Evolutionary conservation across 768 basidiomycete genomes (phyloP), one percentile per base, ranked within the genome.

Genomic region (Serendipita sp.): DNA sequence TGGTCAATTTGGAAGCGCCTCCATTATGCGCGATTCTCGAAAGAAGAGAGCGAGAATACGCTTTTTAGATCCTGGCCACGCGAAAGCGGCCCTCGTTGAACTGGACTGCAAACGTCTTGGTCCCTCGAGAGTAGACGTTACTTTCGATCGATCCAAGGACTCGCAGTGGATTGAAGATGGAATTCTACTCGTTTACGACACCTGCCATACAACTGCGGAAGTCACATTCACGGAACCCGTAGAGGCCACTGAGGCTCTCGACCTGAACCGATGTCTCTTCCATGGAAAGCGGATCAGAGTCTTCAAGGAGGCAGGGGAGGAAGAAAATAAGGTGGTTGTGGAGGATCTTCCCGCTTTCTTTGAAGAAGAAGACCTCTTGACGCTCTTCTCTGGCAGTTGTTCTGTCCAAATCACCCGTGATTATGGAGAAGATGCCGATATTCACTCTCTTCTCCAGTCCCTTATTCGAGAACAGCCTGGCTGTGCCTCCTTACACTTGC

Each of bases 151-250:
- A n/a, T 24, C 53, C 22, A 58, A 58, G 20, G 53, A 58, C 26
- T 30, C 30, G 11, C 53, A 58, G 26, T 58, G 53, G 53, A 58
- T 58, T 33, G 53, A 58, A 58, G 53, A 58, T 58, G 53, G 53
- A n/a, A 28, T 58, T 13, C n/a, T 58, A 26, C 53, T 58, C 3
- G 30, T n/a, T 4, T 58, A 58, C 26, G 53, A 58, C 30, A 28
- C 11, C 26, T 58, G 53, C 33, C 24, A 58, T 13, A 58, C 53
- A 2, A 34, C 53, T 4, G 53, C 53, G 20, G 30, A n/a, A 11
- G 53, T 58, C 24, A 22, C 53, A 9, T 58, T 58, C 30, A 9
- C 31, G 26, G 28, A 9, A 9, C 24, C 53, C 26, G 3, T 24
- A n/a, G 53, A 58, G 20, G 53, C 53, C 17, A 58, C 24, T n/a